Evolutionary conservation across 2,329 filamentous ascomycete species (phyloP), one percentile per base, ranked within the genome.

Genomic region (Sordariomycetes sp.): DNA sequence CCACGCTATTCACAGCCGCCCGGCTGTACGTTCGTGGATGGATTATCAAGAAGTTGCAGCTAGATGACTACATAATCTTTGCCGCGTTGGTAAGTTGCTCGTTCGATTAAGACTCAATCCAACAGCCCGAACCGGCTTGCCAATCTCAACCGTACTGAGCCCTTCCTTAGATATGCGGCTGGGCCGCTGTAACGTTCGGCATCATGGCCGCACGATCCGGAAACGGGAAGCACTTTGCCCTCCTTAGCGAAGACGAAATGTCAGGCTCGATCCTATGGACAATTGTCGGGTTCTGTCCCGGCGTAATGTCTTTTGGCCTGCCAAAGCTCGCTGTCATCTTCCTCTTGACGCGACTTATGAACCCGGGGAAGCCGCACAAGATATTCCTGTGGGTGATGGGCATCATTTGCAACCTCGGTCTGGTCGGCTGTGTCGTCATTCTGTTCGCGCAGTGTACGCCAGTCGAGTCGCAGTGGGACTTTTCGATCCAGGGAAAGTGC

Each of bases 251-350:
- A 20, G 52, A 61, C 62, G 39, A 56, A 50, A 56, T 51, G 42
- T 50, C 53, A 35, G 58, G 56, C 15, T 50, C 51, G 17, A 57
- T 62, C 6, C 52, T 62, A 3, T 68, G 62, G 58, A 67, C 63
- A 1, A 63, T 63, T 32, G 60, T 62, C 2, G 65, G 62, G n/a
- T 67, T 65, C 60, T 57, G 59, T 10, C 65, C 65, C 2, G 65
- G 65, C 13, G 61, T 68, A 42, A 42, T 65, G 22, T 62, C 65
- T 5, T 64, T 66, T 48, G 62, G 62, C 1, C 22, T 68, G 2
- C 66, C 66, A 1, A 68, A 68, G 53, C 58, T 68, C 3, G 66
- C 65, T 17, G 64, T 64, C 39, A 59, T 66, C 6, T 54, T 58
- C 6, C 63, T 68, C 1, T 60, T 68, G 1, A 61, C 58, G 5